phyloP scores from a whole-genome alignment of 441 rosid species.

The Omphalea diandra region DNA sequence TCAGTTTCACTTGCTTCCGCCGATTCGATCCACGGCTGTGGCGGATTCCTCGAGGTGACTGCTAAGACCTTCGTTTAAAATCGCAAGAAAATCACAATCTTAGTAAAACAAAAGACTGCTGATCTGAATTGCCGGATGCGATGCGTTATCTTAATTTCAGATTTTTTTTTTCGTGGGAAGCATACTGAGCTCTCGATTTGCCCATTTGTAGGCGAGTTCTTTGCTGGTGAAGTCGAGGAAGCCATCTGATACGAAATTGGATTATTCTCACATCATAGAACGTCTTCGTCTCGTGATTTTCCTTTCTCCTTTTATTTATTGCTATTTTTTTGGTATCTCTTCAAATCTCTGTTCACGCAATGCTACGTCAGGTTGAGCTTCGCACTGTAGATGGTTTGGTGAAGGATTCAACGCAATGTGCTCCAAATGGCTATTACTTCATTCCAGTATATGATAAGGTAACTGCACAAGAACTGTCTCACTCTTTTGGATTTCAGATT shows the following conservation, averaged over 20 bases:
- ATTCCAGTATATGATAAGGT: slow-evolving; percentile 98
- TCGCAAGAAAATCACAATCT: not conserved
- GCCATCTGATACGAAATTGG: slow-evolving; percentile 64
- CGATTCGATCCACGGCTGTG: slow-evolving; percentile 80
- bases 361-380: slow-evolving; percentile 85
- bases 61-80: slow-evolving; percentile 9
- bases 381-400: slow-evolving; percentile 89
- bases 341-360: slow-evolving; percentile 3
- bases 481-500: no score
- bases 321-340: not conserved
- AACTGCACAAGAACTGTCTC: no score
- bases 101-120: not conserved
- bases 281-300: slow-evolving; percentile 11
- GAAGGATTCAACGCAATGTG: slow-evolving; percentile 93
- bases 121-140: slow-evolving; percentile 18
- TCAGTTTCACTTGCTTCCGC: slow-evolving; percentile 50
- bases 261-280: slow-evolving; percentile 81
- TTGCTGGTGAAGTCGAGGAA: slow-evolving; percentile 74
- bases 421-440: slow-evolving; percentile 97
- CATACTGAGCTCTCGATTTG: slow-evolving; percentile 7
- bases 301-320: not conserved
- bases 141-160: not conserved
- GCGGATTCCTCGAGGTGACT: slow-evolving; percentile 91
- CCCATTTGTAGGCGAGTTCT: slow-evolving; percentile 67
- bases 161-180: no score